Evolutionary conservation across 192 early-diverging fungal species (phyloP).

Genomic region (Jimgerdemannia flammicorona): DNA sequence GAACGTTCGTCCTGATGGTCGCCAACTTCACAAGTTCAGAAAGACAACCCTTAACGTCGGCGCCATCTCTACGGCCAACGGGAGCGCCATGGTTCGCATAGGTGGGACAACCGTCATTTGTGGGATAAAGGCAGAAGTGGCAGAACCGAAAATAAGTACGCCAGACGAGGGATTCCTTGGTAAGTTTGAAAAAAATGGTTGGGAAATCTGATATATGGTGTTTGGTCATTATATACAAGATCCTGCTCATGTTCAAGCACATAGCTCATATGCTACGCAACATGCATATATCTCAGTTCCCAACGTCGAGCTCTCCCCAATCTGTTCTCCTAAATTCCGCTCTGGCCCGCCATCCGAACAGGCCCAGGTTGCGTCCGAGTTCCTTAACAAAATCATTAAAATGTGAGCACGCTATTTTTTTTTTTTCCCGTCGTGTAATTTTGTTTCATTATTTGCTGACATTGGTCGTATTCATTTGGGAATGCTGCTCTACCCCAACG

Average conservation of each 20-base stretch:
- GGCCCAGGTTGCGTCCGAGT: constrained; percentile 79
- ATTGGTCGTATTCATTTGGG: too few relatives aligned
- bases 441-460: too few relatives aligned
- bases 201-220: not conserved
- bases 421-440: too few relatives aligned
- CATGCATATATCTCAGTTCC: constrained; percentile 51
- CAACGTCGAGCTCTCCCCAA: constrained; percentile 89
- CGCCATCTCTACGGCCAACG: constrained; percentile 76
- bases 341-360: constrained; percentile 82
- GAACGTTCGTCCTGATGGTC: constrained; percentile 79
- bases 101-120: constrained; percentile 90
- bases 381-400: constrained; percentile 65
- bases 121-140: constrained; percentile 93
- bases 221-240: not conserved
- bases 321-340: constrained; percentile 80
- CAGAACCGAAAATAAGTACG: constrained; percentile 64
- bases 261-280: too few relatives aligned
- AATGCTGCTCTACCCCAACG: too few relatives aligned
- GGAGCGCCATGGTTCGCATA: constrained; percentile 82
- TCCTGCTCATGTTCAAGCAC: too few relatives aligned
- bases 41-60: constrained; percentile 59
- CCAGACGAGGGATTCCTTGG: constrained; percentile 80
- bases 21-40: constrained; percentile 66
- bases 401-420: constrained; percentile 24
- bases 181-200: constrained; percentile 20